Conservation (phyloP, 768 basidiomycete genomes). For the Amanita polypyramis region DNA sequence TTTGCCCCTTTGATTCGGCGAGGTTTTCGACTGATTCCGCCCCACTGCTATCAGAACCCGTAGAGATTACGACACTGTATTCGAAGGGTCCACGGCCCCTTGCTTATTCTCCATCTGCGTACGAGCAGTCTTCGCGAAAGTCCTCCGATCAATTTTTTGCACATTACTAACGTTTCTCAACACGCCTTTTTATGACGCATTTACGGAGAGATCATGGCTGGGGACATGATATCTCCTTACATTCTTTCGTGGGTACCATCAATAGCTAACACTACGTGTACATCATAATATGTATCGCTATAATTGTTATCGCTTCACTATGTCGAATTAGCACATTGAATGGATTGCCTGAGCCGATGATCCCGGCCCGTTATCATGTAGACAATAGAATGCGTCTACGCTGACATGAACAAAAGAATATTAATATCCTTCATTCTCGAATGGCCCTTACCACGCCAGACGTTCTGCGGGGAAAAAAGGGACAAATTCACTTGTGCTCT, state of each 20-base stretch:
- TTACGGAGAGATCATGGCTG: not conserved
- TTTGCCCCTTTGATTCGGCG: conserved; percentile 32
- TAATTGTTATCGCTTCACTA: not conserved
- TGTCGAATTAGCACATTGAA: too few species aligned
- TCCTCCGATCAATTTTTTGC: conserved; percentile 16
- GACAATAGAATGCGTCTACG: too few species aligned
- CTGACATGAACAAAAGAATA: too few species aligned
- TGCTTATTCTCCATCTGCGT: conserved; percentile 41
- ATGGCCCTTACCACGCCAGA: too few species aligned
- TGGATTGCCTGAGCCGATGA: too few species aligned
- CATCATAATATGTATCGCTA: not conserved
- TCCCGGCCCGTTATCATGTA: too few species aligned
- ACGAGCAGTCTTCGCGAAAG: conserved; percentile 24
- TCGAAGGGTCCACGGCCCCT: conserved; percentile 38
- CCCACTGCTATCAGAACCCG: conserved; percentile 34
- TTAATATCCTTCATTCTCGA: too few species aligned
- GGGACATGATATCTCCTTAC: conserved; percentile 3
- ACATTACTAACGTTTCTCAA: conserved; percentile 7
- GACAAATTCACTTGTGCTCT: too few species aligned
- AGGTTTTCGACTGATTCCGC: conserved; percentile 27
- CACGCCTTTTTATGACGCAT: conserved; percentile 10
- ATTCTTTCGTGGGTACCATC: not conserved
- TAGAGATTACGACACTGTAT: conserved; percentile 43
- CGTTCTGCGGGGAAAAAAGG: too few species aligned
- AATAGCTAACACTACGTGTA: not conserved